Evolutionary conservation across 352 stramenopile genomes (phyloP), one percentile per base, ranked within the genome.

Genomic region (Pythium sp.): DNA sequence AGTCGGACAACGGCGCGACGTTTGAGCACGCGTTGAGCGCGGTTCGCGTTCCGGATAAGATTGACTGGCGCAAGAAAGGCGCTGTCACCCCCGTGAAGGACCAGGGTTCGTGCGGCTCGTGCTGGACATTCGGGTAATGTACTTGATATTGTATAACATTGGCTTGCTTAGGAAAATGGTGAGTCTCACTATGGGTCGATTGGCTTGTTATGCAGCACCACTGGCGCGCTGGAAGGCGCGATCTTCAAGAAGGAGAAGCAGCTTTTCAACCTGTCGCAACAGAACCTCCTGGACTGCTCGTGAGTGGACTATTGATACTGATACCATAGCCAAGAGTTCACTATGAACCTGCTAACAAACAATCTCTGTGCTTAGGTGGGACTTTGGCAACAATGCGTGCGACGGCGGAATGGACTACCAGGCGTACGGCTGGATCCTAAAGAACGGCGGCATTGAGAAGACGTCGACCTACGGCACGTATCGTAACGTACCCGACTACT

Each of bases 201-300:
- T 60, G 28, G 18, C 26, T 60, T 26, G 11, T 43, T 12, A 43
- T 20, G 20, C n/a, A 94, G 87, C 7, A 93, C 90, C 2, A 97
- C 87, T 41, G 86, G 84, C 8, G 83, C 87, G 0, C 66, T 96
- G 41, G 89, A 96, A 78, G 89, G 89, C 49, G 78, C 80, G 15
- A 69, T 93, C 58, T 94, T 90, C 67, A 64, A 75, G 65, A 81
- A 93, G 51, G 74, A 83, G 34, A 82, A 94, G 53, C 86, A 91
- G 58, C 76, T 94, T 24, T 88, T 83, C 58, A 89, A 91, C 70
- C 77, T 97, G 59, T 96, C 88, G 43, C 84, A 97, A 72, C 92
- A 98, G 66, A 94, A 92, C 53, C 78, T 97, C 3, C 76, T 98
- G 36, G 92, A 98, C 67, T 98, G 92, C 79, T 97, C 90, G 83